Conservation (phyloP, 208 protist genomes). For the Acanthamoeba royreba region DNA sequence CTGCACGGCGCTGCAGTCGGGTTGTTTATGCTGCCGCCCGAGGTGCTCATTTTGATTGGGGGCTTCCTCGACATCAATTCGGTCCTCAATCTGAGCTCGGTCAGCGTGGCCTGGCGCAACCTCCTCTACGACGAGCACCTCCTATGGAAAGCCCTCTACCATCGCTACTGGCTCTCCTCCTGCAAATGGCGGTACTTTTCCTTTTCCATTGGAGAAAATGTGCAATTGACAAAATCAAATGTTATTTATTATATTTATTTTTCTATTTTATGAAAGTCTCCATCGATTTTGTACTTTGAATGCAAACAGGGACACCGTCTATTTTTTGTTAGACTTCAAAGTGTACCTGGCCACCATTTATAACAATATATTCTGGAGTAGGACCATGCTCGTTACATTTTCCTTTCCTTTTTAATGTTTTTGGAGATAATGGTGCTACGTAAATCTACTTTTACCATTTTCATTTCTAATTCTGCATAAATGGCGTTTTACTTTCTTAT, state of each 20-base stretch:
- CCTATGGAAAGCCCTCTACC: neutral
- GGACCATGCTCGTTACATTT: too few species aligned
- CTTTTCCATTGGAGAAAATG: too few species aligned
- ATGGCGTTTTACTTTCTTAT: neutral
- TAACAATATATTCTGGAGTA: too few species aligned
- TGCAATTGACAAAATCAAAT: neutral
- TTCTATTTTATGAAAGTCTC: too few species aligned
- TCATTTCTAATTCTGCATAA: too few species aligned
- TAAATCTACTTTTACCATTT: too few species aligned
- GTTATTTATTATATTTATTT: neutral
- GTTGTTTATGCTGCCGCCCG: neutral
- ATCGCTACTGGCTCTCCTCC: neutral
- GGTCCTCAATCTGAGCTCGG: neutral
- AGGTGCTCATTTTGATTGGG: neutral
- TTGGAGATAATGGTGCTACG: too few species aligned
- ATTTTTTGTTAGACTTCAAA: too few species aligned
- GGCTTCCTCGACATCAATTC: conserved; percentile 4
- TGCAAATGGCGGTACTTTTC: neutral
- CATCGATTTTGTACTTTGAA: too few species aligned
- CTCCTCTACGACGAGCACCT: neutral
- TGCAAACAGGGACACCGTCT: too few species aligned
- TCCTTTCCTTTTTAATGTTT: too few species aligned
- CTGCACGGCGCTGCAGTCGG: neutral
- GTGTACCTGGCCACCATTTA: too few species aligned
- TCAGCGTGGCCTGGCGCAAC: neutral